These are phyloP conservation scores for Agarophyton chilense DNA, from an alignment of 23 red algal genomes.

Conservation along the genomic window DNA sequence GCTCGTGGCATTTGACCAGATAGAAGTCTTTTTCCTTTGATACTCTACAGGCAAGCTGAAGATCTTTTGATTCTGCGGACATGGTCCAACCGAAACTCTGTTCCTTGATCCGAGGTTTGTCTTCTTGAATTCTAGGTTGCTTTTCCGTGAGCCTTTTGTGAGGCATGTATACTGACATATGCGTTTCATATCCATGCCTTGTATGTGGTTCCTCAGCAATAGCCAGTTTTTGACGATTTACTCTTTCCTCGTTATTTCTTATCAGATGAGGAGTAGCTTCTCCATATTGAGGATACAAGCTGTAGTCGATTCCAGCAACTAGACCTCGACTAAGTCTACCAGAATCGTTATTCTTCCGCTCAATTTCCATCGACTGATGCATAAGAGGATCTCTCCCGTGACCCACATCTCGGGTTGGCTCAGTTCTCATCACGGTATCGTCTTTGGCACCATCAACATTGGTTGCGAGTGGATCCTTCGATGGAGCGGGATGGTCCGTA, in stretches of 20 bases:
- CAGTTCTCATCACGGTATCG: neutral
- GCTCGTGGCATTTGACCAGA: slow-evolving; percentile 1
- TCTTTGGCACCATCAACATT: neutral
- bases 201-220: neutral
- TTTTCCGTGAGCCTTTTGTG: neutral
- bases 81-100: neutral
- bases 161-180: neutral
- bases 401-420: neutral
- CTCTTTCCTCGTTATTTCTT: neutral
- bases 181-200: neutral
- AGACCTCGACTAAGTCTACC: no score
- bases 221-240: neutral
- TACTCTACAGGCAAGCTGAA: neutral
- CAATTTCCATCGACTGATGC: neutral
- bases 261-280: no score
- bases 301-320: no score
- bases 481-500: neutral
- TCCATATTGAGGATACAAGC: no score
- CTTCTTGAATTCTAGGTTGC: neutral
- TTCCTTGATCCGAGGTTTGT: neutral
- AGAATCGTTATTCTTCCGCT: neutral
- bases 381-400: neutral
- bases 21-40: neutral
- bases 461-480: neutral
- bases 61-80: neutral